These are phyloP conservation scores for Pythium periplocum DNA, from an alignment of 352 stramenopile species.

Conservation along the genomic window DNA sequence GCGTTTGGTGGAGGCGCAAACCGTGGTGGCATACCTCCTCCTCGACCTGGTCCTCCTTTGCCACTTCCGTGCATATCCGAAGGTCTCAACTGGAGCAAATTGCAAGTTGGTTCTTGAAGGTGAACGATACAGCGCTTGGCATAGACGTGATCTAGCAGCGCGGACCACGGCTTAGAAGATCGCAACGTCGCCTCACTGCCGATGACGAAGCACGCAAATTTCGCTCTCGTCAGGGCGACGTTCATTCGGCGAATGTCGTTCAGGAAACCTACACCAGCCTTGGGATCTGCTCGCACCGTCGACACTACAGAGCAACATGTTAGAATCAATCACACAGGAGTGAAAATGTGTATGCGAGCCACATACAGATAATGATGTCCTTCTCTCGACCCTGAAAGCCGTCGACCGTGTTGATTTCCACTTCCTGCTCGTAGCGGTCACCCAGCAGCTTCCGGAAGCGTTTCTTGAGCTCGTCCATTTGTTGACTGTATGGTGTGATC, in stretches of 20 bases:
- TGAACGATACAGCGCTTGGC: slow-evolving; percentile 72
- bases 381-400: slow-evolving; percentile 91
- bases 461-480: slow-evolving; percentile 81
- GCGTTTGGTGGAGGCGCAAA: not conserved
- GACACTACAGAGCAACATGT: slow-evolving; percentile 43
- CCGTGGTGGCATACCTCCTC: not conserved
- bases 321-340: not conserved
- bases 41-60: not conserved
- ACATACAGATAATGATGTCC: slow-evolving; percentile 89
- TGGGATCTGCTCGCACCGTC: slow-evolving; percentile 77
- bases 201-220: slow-evolving; percentile 87
- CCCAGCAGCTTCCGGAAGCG: slow-evolving; percentile 49
- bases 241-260: slow-evolving; percentile 90
- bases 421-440: slow-evolving; percentile 66
- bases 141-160: slow-evolving; percentile 70
- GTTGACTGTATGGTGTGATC: slow-evolving; percentile 88
- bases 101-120: slow-evolving; percentile 72
- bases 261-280: slow-evolving; percentile 81
- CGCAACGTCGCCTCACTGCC: slow-evolving; percentile 74
- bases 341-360: not conserved
- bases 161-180: slow-evolving; percentile 81
- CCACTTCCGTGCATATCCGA: slow-evolving; percentile 29
- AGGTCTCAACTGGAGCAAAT: slow-evolving; percentile 60
- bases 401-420: slow-evolving; percentile 92
- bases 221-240: slow-evolving; percentile 81